phyloP scores from a whole-genome alignment of 139 green algal genomes.

The Volvox africanus region DNA sequence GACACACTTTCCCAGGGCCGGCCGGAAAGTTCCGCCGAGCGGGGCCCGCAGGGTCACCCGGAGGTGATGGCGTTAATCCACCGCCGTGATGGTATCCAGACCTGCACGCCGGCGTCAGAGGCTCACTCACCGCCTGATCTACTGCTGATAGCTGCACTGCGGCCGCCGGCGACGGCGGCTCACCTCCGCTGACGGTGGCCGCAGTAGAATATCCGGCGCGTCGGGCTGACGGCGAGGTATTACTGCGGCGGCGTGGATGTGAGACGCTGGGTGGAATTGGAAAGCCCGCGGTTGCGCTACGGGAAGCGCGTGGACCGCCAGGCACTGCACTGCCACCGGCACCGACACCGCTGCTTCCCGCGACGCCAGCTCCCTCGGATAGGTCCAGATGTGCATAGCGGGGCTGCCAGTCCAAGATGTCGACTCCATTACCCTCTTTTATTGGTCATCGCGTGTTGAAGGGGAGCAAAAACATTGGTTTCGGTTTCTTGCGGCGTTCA shows the following conservation, averaged over 20 bases:
- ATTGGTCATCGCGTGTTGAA: too few species aligned
- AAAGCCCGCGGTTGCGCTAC: background rate
- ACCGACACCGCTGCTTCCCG: background rate
- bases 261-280: background rate
- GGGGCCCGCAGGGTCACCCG: too few species aligned
- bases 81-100: background rate
- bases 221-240: background rate
- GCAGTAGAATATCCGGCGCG: background rate
- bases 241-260: background rate
- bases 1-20: background rate
- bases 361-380: background rate
- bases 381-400: background rate
- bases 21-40: background rate
- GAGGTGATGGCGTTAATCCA: background rate
- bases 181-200: background rate
- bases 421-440: background rate
- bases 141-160: background rate
- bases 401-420: constrained; percentile 28
- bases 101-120: background rate
- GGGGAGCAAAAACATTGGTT: too few species aligned
- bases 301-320: background rate
- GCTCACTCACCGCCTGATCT: background rate
- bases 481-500: too few species aligned
- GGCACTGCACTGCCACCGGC: background rate
- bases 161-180: background rate